These are phyloP conservation scores for Sherardia arvensis DNA, from an alignment of 257 asterid species.

Conservation along the genomic window DNA sequence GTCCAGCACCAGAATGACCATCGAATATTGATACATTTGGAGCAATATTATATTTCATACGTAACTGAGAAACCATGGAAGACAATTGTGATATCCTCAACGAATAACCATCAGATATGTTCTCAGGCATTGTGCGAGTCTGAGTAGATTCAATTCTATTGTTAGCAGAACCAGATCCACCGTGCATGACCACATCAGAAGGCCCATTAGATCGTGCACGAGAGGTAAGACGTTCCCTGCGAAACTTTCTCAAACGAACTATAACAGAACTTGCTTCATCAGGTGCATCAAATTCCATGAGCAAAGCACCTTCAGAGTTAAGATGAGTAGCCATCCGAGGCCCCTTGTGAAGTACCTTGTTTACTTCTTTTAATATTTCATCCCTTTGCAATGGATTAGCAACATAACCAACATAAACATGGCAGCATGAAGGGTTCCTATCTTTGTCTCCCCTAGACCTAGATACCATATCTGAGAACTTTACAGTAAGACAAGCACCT, in stretches of 20 bases:
- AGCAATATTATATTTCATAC: conserved; percentile 38
- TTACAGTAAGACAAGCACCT: conserved; percentile 63
- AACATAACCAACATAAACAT: conserved; percentile 70
- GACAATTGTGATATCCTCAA: conserved; percentile 41
- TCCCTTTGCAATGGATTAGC: conserved; percentile 73
- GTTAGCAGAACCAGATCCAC: conserved; percentile 33
- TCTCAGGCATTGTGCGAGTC: conserved; percentile 34
- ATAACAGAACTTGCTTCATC: conserved; percentile 72
- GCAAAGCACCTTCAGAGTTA: conserved; percentile 60
- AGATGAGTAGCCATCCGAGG: conserved; percentile 75
- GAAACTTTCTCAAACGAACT: conserved; percentile 62
- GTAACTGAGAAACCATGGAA: conserved; percentile 37
- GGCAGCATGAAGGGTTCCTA: conserved; percentile 69
- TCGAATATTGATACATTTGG: conserved; percentile 28
- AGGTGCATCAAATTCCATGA: conserved; percentile 76
- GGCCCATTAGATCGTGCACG: conserved; percentile 27
- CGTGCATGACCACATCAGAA: conserved; percentile 34
- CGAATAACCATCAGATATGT: conserved; percentile 38
- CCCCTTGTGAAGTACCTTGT: conserved; percentile 52
- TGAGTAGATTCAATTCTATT: conserved; percentile 48
- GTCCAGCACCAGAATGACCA: conserved; percentile 23
- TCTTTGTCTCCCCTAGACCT: conserved; percentile 61
- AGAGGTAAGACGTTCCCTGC: conserved; percentile 45
- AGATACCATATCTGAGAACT: conserved; percentile 66
- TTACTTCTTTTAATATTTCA: conserved; percentile 66